Base-by-base conservation (phyloP, 139 green algal species). In the Chlorella sp. region DNA sequence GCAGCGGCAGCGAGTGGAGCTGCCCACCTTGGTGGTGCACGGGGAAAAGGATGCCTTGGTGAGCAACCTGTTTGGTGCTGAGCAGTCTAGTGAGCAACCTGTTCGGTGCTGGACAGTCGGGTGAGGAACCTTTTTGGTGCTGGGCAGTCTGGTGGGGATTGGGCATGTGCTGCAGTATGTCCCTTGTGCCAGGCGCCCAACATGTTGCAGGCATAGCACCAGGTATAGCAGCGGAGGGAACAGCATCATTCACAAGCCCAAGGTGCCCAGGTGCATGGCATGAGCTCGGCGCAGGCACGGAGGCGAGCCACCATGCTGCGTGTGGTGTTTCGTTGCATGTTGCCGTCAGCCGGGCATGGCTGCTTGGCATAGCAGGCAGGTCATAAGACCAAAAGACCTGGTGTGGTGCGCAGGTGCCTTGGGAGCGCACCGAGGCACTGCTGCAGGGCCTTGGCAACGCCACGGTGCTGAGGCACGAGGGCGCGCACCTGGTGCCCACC, bases 401-500 rank as follows among this genome's bases (percentile, higher is more conserved):
- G 4, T 10, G 20, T n/a, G 14, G 20, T 63, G 61, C 14, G 3
- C 61, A 67, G 61, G 61, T 67, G 29, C 61, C 61, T 2, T 67
- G 6, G 3, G 61, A 67, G 61, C 61, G 61, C n/a, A 67, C 61
- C 2, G 22, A 67, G 27, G 23, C n/a, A 14, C 61, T 67, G 20
- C 22, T 67, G n/a, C 23, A 67, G 3, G 33, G 61, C 61, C 34
- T 67, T 67, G 27, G 3, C 27, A 17, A 27, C 61, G 29, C 3
- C 3, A 27, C 27, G 3, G n/a, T 67, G 27, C 34, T 35, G 2
- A 2, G n/a, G 29, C 61, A 67, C 34, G 61, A 67, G n/a, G 61
- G 61, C 27, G 20, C 61, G 3, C 61, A 67, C 61, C 61, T 67
- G 3, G 61, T 67, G 61, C 61, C 61, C 23, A 67, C 61, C 3